Conservation (phyloP, 2,329 filamentous ascomycete species). For the Ampelomyces quisqualis region DNA sequence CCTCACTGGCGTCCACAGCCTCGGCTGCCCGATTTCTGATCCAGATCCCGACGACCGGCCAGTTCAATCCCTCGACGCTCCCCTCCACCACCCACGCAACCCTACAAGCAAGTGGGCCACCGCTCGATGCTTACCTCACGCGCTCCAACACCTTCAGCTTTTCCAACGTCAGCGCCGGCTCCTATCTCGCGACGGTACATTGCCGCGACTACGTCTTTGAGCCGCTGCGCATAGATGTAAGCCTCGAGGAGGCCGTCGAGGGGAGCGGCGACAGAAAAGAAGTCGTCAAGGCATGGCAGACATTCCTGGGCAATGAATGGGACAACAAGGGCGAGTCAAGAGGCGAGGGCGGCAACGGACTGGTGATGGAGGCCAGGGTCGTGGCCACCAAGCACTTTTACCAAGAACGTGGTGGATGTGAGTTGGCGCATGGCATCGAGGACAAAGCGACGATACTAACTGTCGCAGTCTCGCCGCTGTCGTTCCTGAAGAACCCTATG, state of each 20-base stretch:
- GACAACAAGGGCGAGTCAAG: conserved; percentile 73
- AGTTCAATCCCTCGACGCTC: conserved; percentile 51
- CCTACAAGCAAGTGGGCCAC: conserved; percentile 58
- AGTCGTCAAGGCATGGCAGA: conserved; percentile 73
- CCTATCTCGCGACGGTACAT: conserved; percentile 81
- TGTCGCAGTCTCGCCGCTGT: conserved; percentile 69
- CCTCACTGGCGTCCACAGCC: conserved; percentile 46
- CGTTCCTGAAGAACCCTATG: conserved; percentile 91
- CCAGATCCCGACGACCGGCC: conserved; percentile 51
- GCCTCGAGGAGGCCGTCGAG: conserved; percentile 28
- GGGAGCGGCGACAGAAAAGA: conserved; percentile 35
- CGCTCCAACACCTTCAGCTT: conserved; percentile 73
- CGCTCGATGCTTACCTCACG: conserved; percentile 64
- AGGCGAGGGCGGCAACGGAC: conserved; percentile 47
- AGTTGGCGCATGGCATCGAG: conserved; percentile 42
- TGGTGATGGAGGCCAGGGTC: conserved; percentile 61
- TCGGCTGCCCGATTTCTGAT: conserved; percentile 52
- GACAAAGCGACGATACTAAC: conserved; percentile 17
- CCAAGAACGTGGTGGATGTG: conserved; percentile 72
- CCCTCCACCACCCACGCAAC: conserved; percentile 63
- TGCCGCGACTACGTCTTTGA: conserved; percentile 73
- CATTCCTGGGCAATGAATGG: conserved; percentile 87
- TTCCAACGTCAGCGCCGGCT: conserved; percentile 66
- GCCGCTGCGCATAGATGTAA: conserved; percentile 77
- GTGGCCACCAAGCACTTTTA: conserved; percentile 72